Conservation (phyloP, 78 protist genomes). For the Protostelium mycophagum region DNA sequence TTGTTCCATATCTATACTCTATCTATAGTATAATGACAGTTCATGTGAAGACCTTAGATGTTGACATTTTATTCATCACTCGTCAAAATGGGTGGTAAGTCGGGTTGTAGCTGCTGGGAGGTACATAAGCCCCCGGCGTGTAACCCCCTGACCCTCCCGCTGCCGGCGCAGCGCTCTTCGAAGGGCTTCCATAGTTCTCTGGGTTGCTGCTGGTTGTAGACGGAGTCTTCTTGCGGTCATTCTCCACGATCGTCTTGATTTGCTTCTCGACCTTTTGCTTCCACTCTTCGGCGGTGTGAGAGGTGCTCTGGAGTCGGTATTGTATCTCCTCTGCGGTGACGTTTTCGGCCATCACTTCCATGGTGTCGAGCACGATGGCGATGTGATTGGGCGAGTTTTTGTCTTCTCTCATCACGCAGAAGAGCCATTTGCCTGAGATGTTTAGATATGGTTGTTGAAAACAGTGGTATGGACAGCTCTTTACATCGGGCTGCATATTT, state of each 20-base stretch:
- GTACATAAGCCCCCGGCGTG: no score
- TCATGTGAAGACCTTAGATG: no score
- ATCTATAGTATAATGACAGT: no score
- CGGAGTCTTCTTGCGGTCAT: neutral
- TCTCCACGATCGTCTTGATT: neutral
- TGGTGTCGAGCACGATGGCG: slow-evolving; percentile 49
- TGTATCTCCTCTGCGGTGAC: slow-evolving; percentile 28
- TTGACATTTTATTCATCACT: no score
- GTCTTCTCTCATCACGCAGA: slow-evolving; percentile 28
- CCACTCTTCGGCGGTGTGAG: slow-evolving; percentile 14
- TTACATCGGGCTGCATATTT: neutral
- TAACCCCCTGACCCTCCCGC: no score
- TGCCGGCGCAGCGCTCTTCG: no score
- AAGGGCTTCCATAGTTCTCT: no score
- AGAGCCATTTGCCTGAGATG: slow-evolving; percentile 35
- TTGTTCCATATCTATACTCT: no score
- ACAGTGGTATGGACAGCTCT: no score
- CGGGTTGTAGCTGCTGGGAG: no score
- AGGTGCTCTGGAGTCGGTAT: slow-evolving; percentile 21
- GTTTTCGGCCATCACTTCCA: slow-evolving; percentile 52
- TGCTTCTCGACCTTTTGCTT: neutral
- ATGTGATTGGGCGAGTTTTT: slow-evolving; percentile 36
- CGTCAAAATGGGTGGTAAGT: no score
- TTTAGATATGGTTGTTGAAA: slow-evolving; percentile 23
- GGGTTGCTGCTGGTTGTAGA: no score